Evolutionary conservation across 441 rosid species (phyloP).

Genomic region (Melastoma candidum): DNA sequence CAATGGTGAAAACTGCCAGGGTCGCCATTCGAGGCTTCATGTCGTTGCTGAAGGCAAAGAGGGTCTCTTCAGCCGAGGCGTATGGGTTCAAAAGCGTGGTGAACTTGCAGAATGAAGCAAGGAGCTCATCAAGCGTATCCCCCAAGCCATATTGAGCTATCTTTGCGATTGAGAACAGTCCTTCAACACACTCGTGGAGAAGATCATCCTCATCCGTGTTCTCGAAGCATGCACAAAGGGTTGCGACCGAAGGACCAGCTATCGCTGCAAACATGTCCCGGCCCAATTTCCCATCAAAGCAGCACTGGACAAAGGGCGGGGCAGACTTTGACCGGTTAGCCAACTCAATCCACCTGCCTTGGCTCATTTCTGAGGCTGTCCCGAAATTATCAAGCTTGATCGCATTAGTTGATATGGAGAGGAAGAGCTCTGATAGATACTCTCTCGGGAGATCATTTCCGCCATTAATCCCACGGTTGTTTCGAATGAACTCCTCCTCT

Average conservation of each 20-base stretch:
- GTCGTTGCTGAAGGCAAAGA: conserved; percentile 73
- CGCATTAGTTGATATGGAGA: conserved; percentile 54
- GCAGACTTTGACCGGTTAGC: conserved; percentile 40
- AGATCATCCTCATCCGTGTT: conserved; percentile 82
- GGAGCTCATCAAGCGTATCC: conserved; percentile 78
- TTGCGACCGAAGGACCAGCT: conserved; percentile 80
- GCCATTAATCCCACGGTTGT: conserved; percentile 73
- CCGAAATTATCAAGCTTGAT: conserved; percentile 52
- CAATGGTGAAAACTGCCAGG: conserved; percentile 76
- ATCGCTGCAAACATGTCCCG: conserved; percentile 83
- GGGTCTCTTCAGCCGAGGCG: conserved; percentile 80
- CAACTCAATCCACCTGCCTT: conserved; percentile 70
- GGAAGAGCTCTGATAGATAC: conserved; percentile 70
- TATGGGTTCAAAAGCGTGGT: conserved; percentile 79
- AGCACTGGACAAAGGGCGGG: conserved; percentile 38
- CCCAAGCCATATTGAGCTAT: conserved; percentile 68
- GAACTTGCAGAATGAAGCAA: conserved; percentile 73
- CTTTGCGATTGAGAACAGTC: conserved; percentile 65
- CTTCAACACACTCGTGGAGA: conserved; percentile 83
- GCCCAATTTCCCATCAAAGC: conserved; percentile 59
- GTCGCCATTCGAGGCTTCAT: conserved; percentile 89
- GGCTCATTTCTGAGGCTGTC: conserved; percentile 45
- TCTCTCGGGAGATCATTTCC: conserved; percentile 93
- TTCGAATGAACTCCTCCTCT: conserved; percentile 86
- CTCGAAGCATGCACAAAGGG: conserved; percentile 78